Conservation (phyloP, 495 filamentous ascomycete genomes). For the Podospora anserina region DNA sequence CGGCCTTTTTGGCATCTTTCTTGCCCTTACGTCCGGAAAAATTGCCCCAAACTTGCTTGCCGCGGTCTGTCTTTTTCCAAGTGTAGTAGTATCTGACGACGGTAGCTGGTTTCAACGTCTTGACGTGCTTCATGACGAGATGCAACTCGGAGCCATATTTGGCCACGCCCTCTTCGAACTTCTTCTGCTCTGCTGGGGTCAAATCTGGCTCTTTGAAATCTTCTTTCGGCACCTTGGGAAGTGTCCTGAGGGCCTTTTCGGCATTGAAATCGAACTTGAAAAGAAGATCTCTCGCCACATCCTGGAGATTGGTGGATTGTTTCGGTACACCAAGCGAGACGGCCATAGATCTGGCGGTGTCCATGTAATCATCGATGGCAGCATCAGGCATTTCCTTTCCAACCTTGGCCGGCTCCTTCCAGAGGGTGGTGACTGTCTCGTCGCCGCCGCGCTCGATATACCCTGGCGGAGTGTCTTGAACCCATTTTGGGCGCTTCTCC, state of each 20-base stretch:
- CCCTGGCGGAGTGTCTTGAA: slow-evolving; percentile 84
- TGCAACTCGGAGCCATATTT: slow-evolving; percentile 91
- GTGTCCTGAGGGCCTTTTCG: slow-evolving; percentile 66
- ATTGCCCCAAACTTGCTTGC: slow-evolving; percentile 83
- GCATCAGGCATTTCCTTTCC: slow-evolving; percentile 44
- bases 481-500: slow-evolving; percentile 84
- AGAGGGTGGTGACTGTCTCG: slow-evolving; percentile 53
- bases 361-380: slow-evolving; percentile 71
- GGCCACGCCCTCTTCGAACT: slow-evolving; percentile 87
- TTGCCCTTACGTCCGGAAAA: slow-evolving; percentile 83
- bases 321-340: slow-evolving; percentile 61
- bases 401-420: slow-evolving; percentile 56
- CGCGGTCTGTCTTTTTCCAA: slow-evolving; percentile 93
- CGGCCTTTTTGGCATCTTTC: slow-evolving; percentile 70
- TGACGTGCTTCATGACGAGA: slow-evolving; percentile 78
- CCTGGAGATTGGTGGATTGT: slow-evolving; percentile 79
- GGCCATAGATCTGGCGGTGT: slow-evolving; percentile 58
- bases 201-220: slow-evolving; percentile 85
- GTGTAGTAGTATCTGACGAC: slow-evolving; percentile 93
- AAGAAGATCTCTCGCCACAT: slow-evolving; percentile 76
- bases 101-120: slow-evolving; percentile 68
- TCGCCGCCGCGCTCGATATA: slow-evolving; percentile 85
- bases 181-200: slow-evolving; percentile 71
- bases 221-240: slow-evolving; percentile 64
- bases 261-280: slow-evolving; percentile 67